These are phyloP conservation scores for Hondaea fermentalgiana DNA, from an alignment of 108 stramenopile species.

Conservation along the genomic window DNA sequence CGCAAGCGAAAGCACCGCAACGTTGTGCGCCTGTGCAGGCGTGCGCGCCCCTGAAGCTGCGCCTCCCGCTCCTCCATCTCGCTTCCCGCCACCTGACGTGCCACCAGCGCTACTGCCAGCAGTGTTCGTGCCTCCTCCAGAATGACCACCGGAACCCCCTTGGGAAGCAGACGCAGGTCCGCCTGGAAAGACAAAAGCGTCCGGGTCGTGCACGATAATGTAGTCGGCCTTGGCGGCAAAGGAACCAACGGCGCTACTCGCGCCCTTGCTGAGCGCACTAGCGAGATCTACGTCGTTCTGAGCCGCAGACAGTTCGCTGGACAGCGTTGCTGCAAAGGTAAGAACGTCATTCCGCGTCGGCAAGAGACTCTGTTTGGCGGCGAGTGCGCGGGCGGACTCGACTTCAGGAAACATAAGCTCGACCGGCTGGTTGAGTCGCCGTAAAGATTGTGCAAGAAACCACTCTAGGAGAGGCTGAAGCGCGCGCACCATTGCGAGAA, in stretches of 20 bases:
- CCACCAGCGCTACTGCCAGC: background rate
- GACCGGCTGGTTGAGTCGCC: background rate
- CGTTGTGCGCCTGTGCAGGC: background rate
- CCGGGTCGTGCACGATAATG: background rate
- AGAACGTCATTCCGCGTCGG: background rate
- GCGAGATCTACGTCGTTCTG: background rate
- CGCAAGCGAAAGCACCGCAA: background rate
- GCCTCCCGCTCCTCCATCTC: background rate
- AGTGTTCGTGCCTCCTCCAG: background rate
- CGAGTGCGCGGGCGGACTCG: background rate
- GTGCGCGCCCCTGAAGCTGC: background rate
- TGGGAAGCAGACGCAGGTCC: background rate
- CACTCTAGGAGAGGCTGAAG: background rate
- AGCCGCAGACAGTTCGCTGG: background rate
- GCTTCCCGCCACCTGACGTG: background rate
- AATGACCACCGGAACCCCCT: background rate
- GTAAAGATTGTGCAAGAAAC: background rate
- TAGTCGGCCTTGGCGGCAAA: background rate
- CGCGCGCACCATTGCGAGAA: background rate
- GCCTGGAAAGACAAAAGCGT: background rate
- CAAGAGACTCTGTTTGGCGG: background rate
- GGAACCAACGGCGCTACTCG: background rate
- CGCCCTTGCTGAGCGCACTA: background rate
- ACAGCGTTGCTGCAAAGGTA: background rate
- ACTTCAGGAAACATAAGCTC: conserved; percentile 13